Evolutionary conservation across 768 basidiomycete genomes (phyloP), one percentile per base, ranked within the genome.

Genomic region (Psilocybe sp.): DNA sequence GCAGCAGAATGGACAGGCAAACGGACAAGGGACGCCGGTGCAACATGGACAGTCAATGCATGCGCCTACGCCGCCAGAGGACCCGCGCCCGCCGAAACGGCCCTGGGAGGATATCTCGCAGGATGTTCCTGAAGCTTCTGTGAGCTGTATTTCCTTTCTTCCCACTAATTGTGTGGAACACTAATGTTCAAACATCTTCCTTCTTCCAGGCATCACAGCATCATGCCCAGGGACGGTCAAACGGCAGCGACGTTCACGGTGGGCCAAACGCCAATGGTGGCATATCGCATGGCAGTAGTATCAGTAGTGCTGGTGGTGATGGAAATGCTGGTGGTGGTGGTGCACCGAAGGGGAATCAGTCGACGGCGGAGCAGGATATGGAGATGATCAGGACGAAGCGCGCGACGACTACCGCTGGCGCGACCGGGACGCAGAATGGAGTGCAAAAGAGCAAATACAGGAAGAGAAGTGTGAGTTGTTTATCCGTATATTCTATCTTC

Each of bases 291-390:
- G 23, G 23, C 4, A 28, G 23, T 28, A 28, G 23, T 7, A 28
- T 28, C 23, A 28, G 23, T 28, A 28, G 23, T 7, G 23, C 23
- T 28, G 23, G 23, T 28, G 23, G 23, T 28, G 23, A 28, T 28
- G 23, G 23, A 28, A 28, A 28, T 28, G 23, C 23, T 28, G 23
- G 23, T 7, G 23, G 23, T 28, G 23, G 23, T 28, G 23, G 23
- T 28, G 23, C 23, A 7, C 23, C 23, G 23, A 28, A 28, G 23
- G 23, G 23, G 23, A 7, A 7, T 20, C 81, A 82, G 55, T 72
- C 82, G 3, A 85, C 84, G 1, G 89, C 89, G 6, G 87, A 91
- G 65, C 80, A 85, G 52, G 89, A 92, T 60, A 92, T 92, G 89
- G 87, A 89, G 54, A 75, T 89, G 51, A 92, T 92, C 53, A 81